Conservation (phyloP, 345 rosid species). For the Salix udensis region DNA sequence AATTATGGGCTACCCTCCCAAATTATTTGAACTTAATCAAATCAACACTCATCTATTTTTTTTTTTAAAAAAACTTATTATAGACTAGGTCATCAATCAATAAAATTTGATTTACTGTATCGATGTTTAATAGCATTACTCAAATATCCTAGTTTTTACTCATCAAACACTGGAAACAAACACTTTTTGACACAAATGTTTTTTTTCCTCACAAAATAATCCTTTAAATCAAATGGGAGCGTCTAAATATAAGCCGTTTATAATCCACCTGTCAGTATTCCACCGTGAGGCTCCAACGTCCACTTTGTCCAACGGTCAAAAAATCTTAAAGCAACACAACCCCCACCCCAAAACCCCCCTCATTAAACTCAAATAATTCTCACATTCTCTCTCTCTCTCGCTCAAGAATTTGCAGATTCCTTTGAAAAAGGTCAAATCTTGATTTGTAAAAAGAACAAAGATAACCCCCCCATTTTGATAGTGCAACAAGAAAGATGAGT, state of each 20-base stretch:
- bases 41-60: too few species aligned
- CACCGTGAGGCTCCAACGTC: slow-evolving; percentile 47
- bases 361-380: slow-evolving; percentile 1
- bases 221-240: slow-evolving; percentile 65
- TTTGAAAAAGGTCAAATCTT: background rate
- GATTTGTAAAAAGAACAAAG: background rate
- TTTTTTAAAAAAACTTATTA: too few species aligned
- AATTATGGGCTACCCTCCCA: too few species aligned
- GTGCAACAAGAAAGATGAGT: slow-evolving; percentile 40
- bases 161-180: background rate
- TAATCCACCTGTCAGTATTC: slow-evolving; percentile 41
- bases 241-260: slow-evolving; percentile 37
- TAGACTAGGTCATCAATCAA: too few species aligned
- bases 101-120: too few species aligned
- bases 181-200: background rate
- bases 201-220: background rate
- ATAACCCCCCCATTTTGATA: background rate
- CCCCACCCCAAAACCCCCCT: too few species aligned
- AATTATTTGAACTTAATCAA: too few species aligned
- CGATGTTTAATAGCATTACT: too few species aligned
- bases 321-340: slow-evolving; percentile 5
- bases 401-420: background rate
- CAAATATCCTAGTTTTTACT: background rate
- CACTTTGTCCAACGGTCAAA: slow-evolving; percentile 71
- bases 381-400: background rate